A percentile compares a stretch with the other conserved stretches of the same genome.
Conservation (phyloP, 1,284 basidiomycete species). For the Fomitopsis schrenkii region DNA sequence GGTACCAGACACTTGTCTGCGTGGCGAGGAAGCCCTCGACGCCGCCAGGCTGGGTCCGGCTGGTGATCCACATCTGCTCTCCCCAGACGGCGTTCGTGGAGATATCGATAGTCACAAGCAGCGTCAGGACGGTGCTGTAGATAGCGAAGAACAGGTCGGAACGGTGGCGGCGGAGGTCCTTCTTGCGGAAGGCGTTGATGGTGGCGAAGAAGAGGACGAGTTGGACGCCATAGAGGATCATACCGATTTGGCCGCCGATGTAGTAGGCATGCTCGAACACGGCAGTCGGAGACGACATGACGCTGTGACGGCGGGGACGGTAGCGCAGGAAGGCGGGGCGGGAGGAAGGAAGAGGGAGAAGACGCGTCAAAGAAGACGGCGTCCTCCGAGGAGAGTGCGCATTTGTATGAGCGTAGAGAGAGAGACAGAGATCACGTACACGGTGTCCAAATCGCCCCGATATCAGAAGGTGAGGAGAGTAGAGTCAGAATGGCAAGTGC, state of each 20-base stretch:
- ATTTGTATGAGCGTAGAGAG: too few species aligned
- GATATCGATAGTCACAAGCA: conserved; percentile 16
- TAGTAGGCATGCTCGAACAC: background rate
- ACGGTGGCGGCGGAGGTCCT: too few species aligned
- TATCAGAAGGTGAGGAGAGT: too few species aligned
- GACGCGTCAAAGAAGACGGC: too few species aligned
- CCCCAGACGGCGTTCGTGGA: conserved; percentile 17
- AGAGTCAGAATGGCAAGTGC: too few species aligned
- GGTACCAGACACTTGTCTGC: conserved; percentile 13
- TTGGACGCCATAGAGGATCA: background rate
- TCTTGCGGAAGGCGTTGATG: background rate
- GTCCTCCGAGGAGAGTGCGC: too few species aligned
- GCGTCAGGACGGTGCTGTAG: conserved; percentile 12
- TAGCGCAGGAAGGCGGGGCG: background rate
- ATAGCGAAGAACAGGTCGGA: conserved; percentile 5
- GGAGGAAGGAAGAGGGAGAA: background rate
- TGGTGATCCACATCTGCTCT: conserved; percentile 15
- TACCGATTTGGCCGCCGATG: background rate
- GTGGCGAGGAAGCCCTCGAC: conserved; percentile 9
- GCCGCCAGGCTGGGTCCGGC: conserved; percentile 9
- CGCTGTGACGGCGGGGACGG: background rate
- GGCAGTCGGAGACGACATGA: background rate
- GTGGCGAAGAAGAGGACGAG: background rate
- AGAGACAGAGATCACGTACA: too few species aligned
- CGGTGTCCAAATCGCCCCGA: too few species aligned